phyloP scores from a whole-genome alignment of 352 stramenopile species.

The Pythium vanterpoolii region DNA sequence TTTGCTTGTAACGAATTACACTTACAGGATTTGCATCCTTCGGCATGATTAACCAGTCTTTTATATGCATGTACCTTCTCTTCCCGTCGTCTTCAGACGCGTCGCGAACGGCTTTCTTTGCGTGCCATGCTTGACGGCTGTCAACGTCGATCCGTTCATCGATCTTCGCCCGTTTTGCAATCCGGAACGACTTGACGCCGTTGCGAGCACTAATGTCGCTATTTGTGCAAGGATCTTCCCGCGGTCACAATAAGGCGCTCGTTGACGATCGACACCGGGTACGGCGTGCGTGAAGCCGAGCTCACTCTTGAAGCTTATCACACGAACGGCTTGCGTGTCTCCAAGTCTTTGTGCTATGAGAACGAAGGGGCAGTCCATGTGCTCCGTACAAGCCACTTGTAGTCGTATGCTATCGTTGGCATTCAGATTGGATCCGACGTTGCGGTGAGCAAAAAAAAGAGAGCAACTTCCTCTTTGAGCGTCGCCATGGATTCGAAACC shows the following conservation, averaged over 20 bases:
- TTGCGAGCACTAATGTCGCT: not conserved
- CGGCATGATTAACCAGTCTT: slow-evolving; percentile 2
- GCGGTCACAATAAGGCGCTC: slow-evolving; percentile 2
- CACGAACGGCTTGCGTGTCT: not conserved
- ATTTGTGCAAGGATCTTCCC: not conserved
- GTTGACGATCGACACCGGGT: not conserved
- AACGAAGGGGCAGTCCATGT: not conserved
- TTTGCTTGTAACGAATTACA: not conserved
- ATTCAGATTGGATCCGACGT: not conserved
- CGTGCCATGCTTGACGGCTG: slow-evolving; percentile 3
- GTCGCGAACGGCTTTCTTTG: not conserved
- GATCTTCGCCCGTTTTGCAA: slow-evolving; percentile 2
- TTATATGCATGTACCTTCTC: slow-evolving; percentile 6
- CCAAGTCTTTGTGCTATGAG: not conserved
- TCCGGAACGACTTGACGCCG: slow-evolving; percentile 2
- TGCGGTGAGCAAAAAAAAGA: not conserved
- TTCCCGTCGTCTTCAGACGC: not conserved
- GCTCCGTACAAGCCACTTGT: slow-evolving; percentile 4
- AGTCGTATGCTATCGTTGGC: slow-evolving; percentile 5
- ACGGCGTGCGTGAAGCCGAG: slow-evolving; percentile 6
- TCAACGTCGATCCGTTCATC: slow-evolving; percentile 1
- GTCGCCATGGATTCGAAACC: slow-evolving; percentile 1
- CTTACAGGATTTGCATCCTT: not conserved
- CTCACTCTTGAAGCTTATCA: not conserved
- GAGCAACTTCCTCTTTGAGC: not conserved